These are phyloP conservation scores for Hanseniaspora jakobsenii DNA, from an alignment of 805 yeast species.

Conservation along the genomic window DNA sequence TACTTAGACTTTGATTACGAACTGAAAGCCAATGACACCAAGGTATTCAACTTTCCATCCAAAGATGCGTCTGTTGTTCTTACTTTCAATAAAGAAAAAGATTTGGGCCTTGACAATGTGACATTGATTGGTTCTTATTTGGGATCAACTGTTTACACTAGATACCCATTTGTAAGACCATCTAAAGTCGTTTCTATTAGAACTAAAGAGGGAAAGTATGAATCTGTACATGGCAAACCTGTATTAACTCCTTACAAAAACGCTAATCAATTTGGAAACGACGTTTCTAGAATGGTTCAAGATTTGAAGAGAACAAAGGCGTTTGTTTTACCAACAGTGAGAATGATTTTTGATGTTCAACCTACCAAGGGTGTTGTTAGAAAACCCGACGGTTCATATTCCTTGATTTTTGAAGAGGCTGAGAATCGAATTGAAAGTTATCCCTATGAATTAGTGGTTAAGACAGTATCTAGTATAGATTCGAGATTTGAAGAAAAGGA, in stretches of 20 bases:
- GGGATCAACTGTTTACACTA: constrained; percentile 54
- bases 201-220: constrained; percentile 19
- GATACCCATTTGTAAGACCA: constrained; percentile 88
- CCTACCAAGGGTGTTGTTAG: constrained; percentile 70
- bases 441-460: constrained; percentile 76
- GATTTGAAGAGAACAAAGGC: constrained; percentile 48
- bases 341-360: constrained; percentile 52
- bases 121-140: constrained; percentile 55
- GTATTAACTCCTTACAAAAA: constrained; percentile 33
- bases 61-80: constrained; percentile 71
- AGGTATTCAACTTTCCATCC: constrained; percentile 76
- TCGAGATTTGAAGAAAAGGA: constrained; percentile 57
- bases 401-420: constrained; percentile 51
- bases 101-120: constrained; percentile 38
- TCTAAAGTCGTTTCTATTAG: constrained; percentile 57
- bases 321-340: constrained; percentile 42
- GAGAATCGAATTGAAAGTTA: constrained; percentile 33
- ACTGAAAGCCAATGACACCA: constrained; percentile 50
- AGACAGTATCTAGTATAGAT: constrained; percentile 61
- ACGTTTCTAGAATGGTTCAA: constrained; percentile 31
- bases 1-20: constrained; percentile 50
- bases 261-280: constrained; percentile 34
- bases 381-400: constrained; percentile 57
- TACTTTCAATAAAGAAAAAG: constrained; percentile 32
- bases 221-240: constrained; percentile 4